Conservation (phyloP, 2,329 filamentous ascomycete species). For the Juglanconis oblonga region DNA sequence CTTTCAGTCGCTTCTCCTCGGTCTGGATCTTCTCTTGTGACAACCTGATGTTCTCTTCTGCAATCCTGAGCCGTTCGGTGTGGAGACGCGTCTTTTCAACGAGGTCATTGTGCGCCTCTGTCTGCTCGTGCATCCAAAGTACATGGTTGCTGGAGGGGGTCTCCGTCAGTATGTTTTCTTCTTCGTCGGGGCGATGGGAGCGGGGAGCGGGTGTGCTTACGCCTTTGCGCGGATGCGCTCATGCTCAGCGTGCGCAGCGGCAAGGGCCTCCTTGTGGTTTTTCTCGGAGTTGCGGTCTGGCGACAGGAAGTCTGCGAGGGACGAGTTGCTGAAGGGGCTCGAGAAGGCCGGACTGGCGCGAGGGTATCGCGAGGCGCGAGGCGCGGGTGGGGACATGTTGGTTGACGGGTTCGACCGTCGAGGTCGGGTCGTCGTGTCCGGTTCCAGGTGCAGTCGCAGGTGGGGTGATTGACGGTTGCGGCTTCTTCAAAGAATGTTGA, state of each 20-base stretch:
- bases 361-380: slow-evolving; percentile 16
- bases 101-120: slow-evolving; percentile 25
- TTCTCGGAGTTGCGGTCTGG: slow-evolving; percentile 17
- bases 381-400: slow-evolving; percentile 16
- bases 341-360: slow-evolving; percentile 12
- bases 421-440: neutral
- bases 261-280: slow-evolving; percentile 16
- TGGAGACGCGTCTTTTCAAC: slow-evolving; percentile 24
- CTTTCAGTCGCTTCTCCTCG: slow-evolving; percentile 21
- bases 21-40: slow-evolving; percentile 28
- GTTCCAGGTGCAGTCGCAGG: neutral
- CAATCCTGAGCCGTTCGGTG: slow-evolving; percentile 19
- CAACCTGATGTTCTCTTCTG: slow-evolving; percentile 5
- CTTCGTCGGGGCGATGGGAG: neutral
- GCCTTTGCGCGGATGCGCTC: slow-evolving; percentile 14
- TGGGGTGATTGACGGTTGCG: neutral
- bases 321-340: slow-evolving; percentile 6
- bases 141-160: slow-evolving; percentile 26
- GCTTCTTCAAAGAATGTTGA: neutral
- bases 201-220: neutral
- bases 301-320: slow-evolving; percentile 14
- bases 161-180: neutral
- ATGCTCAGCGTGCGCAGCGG: slow-evolving; percentile 13
- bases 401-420: neutral
- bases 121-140: slow-evolving; percentile 24